Conservation (phyloP, 768 basidiomycete species). For the Tubosaeta sp. region DNA sequence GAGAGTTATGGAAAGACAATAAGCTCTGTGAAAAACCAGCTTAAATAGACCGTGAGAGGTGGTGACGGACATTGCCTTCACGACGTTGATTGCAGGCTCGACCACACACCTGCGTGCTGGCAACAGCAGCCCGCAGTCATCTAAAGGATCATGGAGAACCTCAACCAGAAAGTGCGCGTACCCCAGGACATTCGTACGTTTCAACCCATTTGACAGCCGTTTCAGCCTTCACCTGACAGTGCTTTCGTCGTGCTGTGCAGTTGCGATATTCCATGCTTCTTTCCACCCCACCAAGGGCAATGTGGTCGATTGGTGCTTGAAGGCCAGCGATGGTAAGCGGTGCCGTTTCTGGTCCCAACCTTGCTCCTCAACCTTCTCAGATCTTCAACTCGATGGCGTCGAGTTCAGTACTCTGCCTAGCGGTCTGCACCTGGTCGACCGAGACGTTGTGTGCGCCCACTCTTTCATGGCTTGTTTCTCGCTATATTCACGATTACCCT, state of each 20-base stretch:
- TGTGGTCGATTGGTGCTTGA: slow-evolving; percentile 73
- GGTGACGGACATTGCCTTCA: slow-evolving; percentile 19
- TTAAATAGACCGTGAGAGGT: slow-evolving; percentile 27
- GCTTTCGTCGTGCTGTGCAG: slow-evolving; percentile 30
- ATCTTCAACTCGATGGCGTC: slow-evolving; percentile 61
- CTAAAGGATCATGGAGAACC: slow-evolving; percentile 23
- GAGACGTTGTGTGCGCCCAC: slow-evolving; percentile 66
- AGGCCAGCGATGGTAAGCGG: slow-evolving; percentile 58
- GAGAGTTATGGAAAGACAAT: background rate
- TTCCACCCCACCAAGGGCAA: slow-evolving; percentile 85
- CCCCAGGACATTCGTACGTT: slow-evolving; percentile 55
- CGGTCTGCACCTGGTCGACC: slow-evolving; percentile 74
- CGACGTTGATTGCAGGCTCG: slow-evolving; percentile 14
- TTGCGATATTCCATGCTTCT: slow-evolving; percentile 79
- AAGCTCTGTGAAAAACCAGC: slow-evolving; percentile 16
- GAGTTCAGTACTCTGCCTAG: slow-evolving; percentile 83
- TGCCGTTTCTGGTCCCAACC: background rate
- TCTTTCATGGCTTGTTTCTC: background rate
- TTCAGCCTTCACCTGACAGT: background rate
- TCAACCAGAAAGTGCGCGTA: slow-evolving; percentile 29
- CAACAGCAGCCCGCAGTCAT: slow-evolving; percentile 17
- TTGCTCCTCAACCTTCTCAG: slow-evolving; percentile 32
- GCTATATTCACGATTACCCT: slow-evolving; percentile 8
- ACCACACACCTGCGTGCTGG: slow-evolving; percentile 21
- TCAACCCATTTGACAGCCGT: background rate